phyloP scores from a whole-genome alignment of 768 basidiomycete genomes.

The Tylopilus subfusipes region DNA sequence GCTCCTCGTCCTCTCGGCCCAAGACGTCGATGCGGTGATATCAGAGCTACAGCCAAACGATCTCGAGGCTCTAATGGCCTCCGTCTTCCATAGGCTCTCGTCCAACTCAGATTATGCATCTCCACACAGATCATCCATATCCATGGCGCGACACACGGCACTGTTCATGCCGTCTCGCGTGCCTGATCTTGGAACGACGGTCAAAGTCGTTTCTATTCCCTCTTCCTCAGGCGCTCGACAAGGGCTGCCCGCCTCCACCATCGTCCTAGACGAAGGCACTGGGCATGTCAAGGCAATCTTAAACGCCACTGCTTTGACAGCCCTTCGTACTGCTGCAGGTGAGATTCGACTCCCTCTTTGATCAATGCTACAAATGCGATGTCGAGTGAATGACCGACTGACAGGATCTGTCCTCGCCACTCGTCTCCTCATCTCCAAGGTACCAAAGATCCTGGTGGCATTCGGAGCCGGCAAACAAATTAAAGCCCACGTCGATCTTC shows the following conservation, averaged over 20 bases:
- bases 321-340: constrained; percentile 82
- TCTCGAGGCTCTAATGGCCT: constrained; percentile 55
- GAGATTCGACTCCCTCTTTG: constrained; percentile 1
- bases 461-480: constrained; percentile 78
- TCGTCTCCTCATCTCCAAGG: constrained; percentile 43
- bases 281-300: constrained; percentile 72
- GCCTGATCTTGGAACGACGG: constrained; percentile 48
- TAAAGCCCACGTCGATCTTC: constrained; percentile 59
- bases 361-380: background rate
- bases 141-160: constrained; percentile 51
- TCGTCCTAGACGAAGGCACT: constrained; percentile 67
- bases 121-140: constrained; percentile 61
- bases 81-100: constrained; percentile 52
- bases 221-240: constrained; percentile 34
- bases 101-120: constrained; percentile 21
- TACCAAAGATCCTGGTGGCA: constrained; percentile 48
- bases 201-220: constrained; percentile 84
- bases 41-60: constrained; percentile 42
- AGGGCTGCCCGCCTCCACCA: constrained; percentile 74
- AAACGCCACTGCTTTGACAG: constrained; percentile 75
- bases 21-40: constrained; percentile 53
- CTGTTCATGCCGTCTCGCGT: constrained; percentile 85
- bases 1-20: constrained; percentile 57
- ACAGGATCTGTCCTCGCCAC: constrained; percentile 70
- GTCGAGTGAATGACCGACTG: background rate